These are phyloP conservation scores for Verbascum thapsus DNA, from an alignment of 257 asterid genomes.

Conservation along the genomic window DNA sequence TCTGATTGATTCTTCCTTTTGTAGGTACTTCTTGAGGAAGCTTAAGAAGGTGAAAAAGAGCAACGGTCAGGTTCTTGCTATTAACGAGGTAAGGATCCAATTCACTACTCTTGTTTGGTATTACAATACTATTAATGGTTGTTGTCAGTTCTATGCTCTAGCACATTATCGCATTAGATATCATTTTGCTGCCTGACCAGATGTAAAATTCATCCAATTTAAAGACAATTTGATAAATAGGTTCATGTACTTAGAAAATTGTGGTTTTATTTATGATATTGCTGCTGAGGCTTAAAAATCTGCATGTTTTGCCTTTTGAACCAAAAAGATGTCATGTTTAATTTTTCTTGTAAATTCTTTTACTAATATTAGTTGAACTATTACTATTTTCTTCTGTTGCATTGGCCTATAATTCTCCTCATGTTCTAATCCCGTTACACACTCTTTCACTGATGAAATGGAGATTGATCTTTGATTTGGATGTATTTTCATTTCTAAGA, in stretches of 20 bases:
- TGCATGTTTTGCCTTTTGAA: not conserved
- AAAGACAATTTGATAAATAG: not conserved
- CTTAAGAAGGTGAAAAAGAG: constrained; percentile 92
- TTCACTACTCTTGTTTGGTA: not conserved
- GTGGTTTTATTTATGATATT: not conserved
- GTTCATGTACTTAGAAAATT: too few relatives aligned
- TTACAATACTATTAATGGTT: not conserved
- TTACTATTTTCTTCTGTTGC: not conserved
- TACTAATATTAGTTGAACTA: not conserved
- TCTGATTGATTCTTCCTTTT: constrained; percentile 4
- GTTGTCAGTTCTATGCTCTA: not conserved
- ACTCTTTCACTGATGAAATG: not conserved
- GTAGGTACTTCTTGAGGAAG: constrained; percentile 87
- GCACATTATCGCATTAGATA: not conserved
- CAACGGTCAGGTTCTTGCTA: constrained; percentile 84
- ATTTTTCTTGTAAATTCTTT: not conserved
- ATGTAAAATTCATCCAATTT: not conserved
- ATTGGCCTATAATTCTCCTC: too few relatives aligned
- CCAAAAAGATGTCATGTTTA: not conserved
- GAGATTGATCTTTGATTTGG: not conserved
- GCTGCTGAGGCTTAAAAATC: not conserved
- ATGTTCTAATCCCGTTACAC: not conserved
- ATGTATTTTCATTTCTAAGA: not conserved
- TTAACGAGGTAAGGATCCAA: constrained; percentile 62
- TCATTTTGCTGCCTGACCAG: not conserved